These are phyloP conservation scores for Leishmania mexicana DNA, from an alignment of 208 protist species.

Conservation along the genomic window DNA sequence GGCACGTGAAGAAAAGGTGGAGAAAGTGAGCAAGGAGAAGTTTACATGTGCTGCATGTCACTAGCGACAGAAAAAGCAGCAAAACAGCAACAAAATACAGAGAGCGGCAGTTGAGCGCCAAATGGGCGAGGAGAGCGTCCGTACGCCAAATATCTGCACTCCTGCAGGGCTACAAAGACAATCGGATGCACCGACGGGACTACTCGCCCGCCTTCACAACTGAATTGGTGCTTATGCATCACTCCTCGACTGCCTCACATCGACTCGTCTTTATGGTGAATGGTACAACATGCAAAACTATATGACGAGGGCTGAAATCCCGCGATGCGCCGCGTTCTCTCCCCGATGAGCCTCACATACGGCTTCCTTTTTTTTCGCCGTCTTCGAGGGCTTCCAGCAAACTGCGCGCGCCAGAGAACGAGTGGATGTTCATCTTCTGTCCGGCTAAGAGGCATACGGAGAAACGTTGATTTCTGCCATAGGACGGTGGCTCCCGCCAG, in stretches of 20 bases:
- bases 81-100: not conserved
- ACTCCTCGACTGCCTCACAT: not conserved
- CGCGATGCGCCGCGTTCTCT: not conserved
- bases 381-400: not conserved
- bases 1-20: not conserved
- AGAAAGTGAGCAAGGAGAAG: not conserved
- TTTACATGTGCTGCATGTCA: not conserved
- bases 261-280: not conserved
- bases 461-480: not conserved
- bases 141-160: not conserved
- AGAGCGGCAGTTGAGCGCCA: not conserved
- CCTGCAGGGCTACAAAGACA: not conserved
- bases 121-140: not conserved
- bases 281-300: not conserved
- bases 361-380: not conserved
- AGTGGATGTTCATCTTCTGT: not conserved
- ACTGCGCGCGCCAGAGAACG: not conserved
- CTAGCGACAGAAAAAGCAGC: not conserved
- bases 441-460: not conserved
- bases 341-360: not conserved
- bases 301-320: not conserved
- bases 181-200: not conserved
- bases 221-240: not conserved
- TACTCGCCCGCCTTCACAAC: not conserved
- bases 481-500: not conserved